Conservation (phyloP, 176 grass and related monocot genomes). For the Bromus sterilis region DNA sequence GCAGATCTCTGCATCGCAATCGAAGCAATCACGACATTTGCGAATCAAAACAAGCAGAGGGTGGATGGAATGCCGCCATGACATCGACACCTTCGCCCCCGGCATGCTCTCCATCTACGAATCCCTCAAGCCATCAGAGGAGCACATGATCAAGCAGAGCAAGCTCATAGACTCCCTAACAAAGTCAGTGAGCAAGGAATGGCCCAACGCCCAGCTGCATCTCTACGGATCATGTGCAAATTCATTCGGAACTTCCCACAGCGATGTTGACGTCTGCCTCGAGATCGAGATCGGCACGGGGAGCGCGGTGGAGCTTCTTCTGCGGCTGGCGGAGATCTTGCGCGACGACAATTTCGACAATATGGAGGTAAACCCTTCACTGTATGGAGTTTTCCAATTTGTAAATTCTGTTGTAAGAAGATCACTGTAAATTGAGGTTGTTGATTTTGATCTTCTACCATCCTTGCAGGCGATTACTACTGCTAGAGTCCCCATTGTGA, state of each 20-base stretch:
- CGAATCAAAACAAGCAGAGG: neutral
- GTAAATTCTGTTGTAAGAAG: neutral
- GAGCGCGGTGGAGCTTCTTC: neutral
- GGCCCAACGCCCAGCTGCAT: constrained; percentile 43
- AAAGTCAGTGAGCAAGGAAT: constrained; percentile 33
- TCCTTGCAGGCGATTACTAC: constrained; percentile 39
- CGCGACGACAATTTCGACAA: constrained; percentile 9
- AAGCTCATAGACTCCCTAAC: constrained; percentile 29
- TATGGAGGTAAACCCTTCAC: constrained; percentile 40
- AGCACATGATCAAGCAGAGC: constrained; percentile 33
- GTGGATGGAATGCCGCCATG: constrained; percentile 22
- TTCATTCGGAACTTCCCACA: constrained; percentile 41
- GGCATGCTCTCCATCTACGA: constrained; percentile 33
- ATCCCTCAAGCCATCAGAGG: constrained; percentile 36
- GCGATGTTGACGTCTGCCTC: constrained; percentile 55
- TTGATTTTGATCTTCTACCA: neutral
- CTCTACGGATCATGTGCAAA: constrained; percentile 68
- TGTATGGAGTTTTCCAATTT: neutral
- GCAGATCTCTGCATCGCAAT: neutral
- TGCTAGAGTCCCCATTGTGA: constrained; percentile 58
- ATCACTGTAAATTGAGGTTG: neutral
- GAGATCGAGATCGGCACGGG: constrained; percentile 12
- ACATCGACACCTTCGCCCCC: constrained; percentile 22
- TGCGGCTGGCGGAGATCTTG: constrained; percentile 37
- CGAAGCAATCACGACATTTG: neutral